Conservation (phyloP, 441 rosid genomes). For the Populus tomentosa region DNA sequence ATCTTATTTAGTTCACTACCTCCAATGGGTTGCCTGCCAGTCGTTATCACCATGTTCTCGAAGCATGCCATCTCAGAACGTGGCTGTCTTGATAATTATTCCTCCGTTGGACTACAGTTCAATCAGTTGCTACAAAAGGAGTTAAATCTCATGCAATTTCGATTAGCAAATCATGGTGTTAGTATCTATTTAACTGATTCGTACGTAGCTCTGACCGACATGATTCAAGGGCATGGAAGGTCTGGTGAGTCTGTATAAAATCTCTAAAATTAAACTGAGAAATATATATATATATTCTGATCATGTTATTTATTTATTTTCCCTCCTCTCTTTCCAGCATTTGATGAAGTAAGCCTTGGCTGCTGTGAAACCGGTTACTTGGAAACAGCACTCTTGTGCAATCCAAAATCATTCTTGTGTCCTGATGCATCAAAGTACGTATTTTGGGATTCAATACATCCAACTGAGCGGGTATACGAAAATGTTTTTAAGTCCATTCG, state of each 20-base stretch:
- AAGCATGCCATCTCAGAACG: constrained; percentile 35
- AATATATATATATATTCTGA: background rate
- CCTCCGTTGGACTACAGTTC: constrained; percentile 40
- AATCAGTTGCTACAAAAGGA: constrained; percentile 48
- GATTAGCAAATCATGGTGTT: constrained; percentile 28
- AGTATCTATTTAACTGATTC: constrained; percentile 37
- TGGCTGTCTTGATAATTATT: constrained; percentile 44
- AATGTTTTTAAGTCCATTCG: constrained; percentile 26
- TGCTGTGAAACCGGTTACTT: constrained; percentile 77
- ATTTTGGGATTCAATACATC: constrained; percentile 83
- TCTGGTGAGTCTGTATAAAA: constrained; percentile 28
- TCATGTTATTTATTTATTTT: background rate
- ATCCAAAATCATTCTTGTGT: constrained; percentile 53
- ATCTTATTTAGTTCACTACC: constrained; percentile 44
- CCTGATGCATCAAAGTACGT: constrained; percentile 58
- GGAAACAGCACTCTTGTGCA: constrained; percentile 56
- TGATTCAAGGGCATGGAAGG: constrained; percentile 35
- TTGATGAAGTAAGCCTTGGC: constrained; percentile 51
- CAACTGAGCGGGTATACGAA: constrained; percentile 53
- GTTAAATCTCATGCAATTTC: constrained; percentile 27
- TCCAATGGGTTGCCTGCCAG: constrained; percentile 82
- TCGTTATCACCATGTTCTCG: constrained; percentile 56
- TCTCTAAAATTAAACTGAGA: background rate
- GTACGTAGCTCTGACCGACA: constrained; percentile 30
- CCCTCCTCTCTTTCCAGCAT: constrained; percentile 30